phyloP scores from a whole-genome alignment of 108 stramenopile species.

The Craspedostauros australis region DNA sequence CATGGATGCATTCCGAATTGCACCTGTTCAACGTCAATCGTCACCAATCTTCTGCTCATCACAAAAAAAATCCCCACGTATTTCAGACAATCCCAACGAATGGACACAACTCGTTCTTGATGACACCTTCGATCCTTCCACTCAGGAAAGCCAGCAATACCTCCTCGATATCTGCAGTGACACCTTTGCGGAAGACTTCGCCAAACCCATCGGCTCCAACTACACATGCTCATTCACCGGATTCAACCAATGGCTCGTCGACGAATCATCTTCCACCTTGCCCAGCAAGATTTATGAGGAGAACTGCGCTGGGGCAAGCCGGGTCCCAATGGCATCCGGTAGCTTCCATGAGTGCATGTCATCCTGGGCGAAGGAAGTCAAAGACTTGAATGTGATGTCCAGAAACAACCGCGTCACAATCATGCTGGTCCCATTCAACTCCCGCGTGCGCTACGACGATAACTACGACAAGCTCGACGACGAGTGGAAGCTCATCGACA shows the following conservation, averaged over 20 bases:
- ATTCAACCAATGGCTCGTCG: constrained; percentile 41
- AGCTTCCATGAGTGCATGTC: constrained; percentile 42
- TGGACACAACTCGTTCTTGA: constrained; percentile 48
- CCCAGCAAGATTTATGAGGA: constrained; percentile 13
- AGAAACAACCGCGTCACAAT: constrained; percentile 23
- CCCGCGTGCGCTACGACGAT: constrained; percentile 26
- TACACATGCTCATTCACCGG: constrained; percentile 36
- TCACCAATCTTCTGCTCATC: too few species aligned
- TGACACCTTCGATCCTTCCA: constrained; percentile 33
- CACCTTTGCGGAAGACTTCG: constrained; percentile 38
- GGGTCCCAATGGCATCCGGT: constrained; percentile 28
- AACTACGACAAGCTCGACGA: constrained; percentile 15
- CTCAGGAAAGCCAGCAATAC: constrained; percentile 25
- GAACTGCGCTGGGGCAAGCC: constrained; percentile 33
- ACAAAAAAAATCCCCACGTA: too few species aligned
- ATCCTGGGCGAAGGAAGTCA: constrained; percentile 17
- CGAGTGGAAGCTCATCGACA: constrained; percentile 39
- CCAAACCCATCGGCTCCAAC: neutral
- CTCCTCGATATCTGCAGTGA: constrained; percentile 29
- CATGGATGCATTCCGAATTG: too few species aligned
- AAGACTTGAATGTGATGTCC: constrained; percentile 13
- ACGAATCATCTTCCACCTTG: constrained; percentile 7
- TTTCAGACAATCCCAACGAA: constrained; percentile 24
- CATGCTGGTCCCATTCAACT: constrained; percentile 17
- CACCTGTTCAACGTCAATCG: too few species aligned